Evolutionary conservation across 441 rosid species (phyloP).

Genomic region (Adansonia gregorii): DNA sequence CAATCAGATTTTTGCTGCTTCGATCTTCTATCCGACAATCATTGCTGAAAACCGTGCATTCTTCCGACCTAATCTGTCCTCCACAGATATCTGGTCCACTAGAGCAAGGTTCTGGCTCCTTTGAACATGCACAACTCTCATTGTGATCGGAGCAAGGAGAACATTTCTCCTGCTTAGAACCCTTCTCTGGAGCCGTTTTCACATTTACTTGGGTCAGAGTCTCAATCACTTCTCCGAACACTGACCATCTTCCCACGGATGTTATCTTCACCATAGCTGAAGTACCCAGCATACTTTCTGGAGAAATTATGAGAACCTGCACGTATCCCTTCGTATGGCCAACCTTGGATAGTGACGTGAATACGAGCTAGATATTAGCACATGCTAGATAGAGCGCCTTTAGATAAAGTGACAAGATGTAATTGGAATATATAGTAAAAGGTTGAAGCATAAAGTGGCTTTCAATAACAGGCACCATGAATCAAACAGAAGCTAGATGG

Average conservation of each 20-base stretch:
- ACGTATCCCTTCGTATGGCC: slow-evolving; percentile 93
- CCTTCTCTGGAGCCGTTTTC: slow-evolving; percentile 31
- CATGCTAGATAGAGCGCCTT: background rate
- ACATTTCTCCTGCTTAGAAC: slow-evolving; percentile 34
- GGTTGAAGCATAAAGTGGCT: background rate
- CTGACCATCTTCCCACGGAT: slow-evolving; percentile 94
- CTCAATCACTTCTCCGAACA: slow-evolving; percentile 81
- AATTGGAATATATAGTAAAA: background rate
- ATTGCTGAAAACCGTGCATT: slow-evolving; percentile 28
- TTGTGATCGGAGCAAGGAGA: slow-evolving; percentile 38
- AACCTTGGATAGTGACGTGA: slow-evolving; percentile 55
- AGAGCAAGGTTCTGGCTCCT: slow-evolving; percentile 44
- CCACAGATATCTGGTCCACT: slow-evolving; percentile 58
- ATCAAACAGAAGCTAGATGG: background rate
- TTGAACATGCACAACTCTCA: slow-evolving; percentile 51
- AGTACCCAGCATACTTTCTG: slow-evolving; percentile 71
- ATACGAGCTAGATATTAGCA: slow-evolving; percentile 8
- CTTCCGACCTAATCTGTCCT: slow-evolving; percentile 39
- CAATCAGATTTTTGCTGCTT: slow-evolving; percentile 40
- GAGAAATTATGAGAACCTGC: slow-evolving; percentile 80
- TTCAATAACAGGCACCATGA: background rate
- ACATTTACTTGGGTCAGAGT: slow-evolving; percentile 39
- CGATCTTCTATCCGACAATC: slow-evolving; percentile 36
- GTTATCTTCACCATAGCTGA: slow-evolving; percentile 86
- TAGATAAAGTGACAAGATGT: background rate